Evolutionary conservation across 495 filamentous ascomycete genomes (phyloP).

Genomic region (Penicillium silybi): DNA sequence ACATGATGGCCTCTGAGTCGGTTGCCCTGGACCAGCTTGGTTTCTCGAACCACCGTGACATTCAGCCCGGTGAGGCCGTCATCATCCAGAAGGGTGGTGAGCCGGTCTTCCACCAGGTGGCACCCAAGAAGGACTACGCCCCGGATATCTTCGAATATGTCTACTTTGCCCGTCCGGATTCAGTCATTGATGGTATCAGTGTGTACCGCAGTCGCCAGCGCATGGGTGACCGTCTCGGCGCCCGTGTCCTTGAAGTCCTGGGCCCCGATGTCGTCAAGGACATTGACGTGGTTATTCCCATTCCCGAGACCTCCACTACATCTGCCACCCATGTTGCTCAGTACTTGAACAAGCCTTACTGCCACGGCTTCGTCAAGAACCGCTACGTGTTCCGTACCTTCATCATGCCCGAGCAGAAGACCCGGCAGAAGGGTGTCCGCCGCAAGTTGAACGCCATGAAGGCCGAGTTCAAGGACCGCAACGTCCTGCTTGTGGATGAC

Average conservation of each 20-base stretch:
- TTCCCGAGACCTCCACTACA: slow-evolving; percentile 83
- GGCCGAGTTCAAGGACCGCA: slow-evolving; percentile 79
- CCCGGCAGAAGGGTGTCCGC: slow-evolving; percentile 63
- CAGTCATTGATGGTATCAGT: slow-evolving; percentile 88
- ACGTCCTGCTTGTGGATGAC: slow-evolving; percentile 86
- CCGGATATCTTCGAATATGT: slow-evolving; percentile 95
- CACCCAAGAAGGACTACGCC: slow-evolving; percentile 65
- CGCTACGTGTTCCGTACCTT: slow-evolving; percentile 95
- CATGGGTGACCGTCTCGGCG: slow-evolving; percentile 86
- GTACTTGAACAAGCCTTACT: slow-evolving; percentile 73
- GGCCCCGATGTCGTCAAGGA: slow-evolving; percentile 71
- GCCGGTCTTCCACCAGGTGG: slow-evolving; percentile 73
- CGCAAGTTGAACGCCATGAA: slow-evolving; percentile 74
- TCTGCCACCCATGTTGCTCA: slow-evolving; percentile 78
- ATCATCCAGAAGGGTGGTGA: slow-evolving; percentile 81
- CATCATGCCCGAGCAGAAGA: slow-evolving; percentile 87
- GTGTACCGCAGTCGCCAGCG: slow-evolving; percentile 84
- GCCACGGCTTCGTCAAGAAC: slow-evolving; percentile 89
- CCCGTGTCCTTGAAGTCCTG: slow-evolving; percentile 69
- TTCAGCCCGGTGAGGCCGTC: slow-evolving; percentile 87
- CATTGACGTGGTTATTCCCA: slow-evolving; percentile 89
- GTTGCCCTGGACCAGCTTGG: slow-evolving; percentile 86
- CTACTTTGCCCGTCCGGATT: slow-evolving; percentile 75
- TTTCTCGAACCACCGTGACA: slow-evolving; percentile 76
- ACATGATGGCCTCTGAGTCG: slow-evolving; percentile 97